A percentile compares a stretch with the other conserved stretches of the same genome.
Evolutionary conservation across 2,329 filamentous ascomycete species (phyloP).

Genomic region (Cadophora gregata): DNA sequence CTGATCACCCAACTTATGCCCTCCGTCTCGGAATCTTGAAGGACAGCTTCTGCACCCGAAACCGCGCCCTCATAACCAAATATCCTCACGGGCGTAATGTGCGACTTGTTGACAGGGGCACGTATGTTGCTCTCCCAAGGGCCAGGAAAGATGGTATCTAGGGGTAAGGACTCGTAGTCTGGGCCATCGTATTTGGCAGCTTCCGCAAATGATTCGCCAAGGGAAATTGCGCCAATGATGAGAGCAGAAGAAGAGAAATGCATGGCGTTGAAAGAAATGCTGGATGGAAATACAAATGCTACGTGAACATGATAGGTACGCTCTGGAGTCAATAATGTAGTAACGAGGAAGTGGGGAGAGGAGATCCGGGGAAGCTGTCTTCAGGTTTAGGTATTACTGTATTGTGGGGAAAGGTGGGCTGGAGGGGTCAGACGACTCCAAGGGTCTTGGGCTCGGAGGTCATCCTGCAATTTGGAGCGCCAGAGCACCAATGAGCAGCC

Average conservation of each 20-base stretch:
- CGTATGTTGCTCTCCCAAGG: conserved; percentile 49
- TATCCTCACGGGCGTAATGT: conserved; percentile 45
- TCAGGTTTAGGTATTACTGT: too few relatives aligned
- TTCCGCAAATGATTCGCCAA: conserved; percentile 6
- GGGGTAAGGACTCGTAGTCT: conserved; percentile 41
- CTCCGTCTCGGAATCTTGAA: conserved; percentile 26
- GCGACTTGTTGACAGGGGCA: conserved; percentile 46
- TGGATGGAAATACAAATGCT: conserved; percentile 19
- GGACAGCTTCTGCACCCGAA: conserved; percentile 27
- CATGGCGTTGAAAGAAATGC: conserved; percentile 13
- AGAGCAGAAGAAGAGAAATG: conserved; percentile 12
- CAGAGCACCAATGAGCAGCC: neutral
- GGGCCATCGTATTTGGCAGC: conserved; percentile 26
- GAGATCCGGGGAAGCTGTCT: conserved; percentile 14
- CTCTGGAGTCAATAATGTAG: conserved; percentile 8
- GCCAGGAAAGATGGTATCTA: conserved; percentile 46
- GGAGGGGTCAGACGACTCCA: conserved; percentile 15
- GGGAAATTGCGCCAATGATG: conserved; percentile 19
- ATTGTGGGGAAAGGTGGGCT: neutral
- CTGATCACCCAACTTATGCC: conserved; percentile 31
- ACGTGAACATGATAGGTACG: conserved; percentile 26
- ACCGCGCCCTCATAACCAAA: conserved; percentile 46
- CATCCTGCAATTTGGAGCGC: neutral
- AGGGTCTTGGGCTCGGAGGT: conserved; percentile 2
- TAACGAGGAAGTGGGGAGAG: neutral